Evolutionary conservation across 371 early-diverging fungal species (phyloP), one percentile per base, ranked within the genome.

Genomic region (Mortierella sp.): DNA sequence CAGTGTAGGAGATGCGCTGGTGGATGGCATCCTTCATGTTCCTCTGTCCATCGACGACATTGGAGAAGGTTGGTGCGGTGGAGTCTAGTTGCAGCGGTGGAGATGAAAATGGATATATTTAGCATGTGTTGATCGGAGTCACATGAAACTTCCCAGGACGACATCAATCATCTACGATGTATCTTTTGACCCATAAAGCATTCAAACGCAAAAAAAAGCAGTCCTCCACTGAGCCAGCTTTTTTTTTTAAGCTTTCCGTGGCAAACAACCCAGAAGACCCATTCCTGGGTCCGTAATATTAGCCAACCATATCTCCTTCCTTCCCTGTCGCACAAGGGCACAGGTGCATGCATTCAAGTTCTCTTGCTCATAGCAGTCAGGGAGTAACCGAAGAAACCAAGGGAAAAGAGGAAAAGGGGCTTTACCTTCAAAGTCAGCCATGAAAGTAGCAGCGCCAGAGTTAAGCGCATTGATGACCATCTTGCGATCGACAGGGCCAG

Each of bases 391-490:
- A n/a, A 32, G 47, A 34, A 32, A 24, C 14, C 17, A 19, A 34
- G 37, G 4, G 4, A 17, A 3, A 39, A 39, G 5, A 39, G 2
- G 5, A 3, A 39, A 39, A 39, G 17, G 11, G 39, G 1, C 17
- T 1, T 56, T 82, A 90, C 91, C 92, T 85, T 97, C 97, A 79
- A 97, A 95, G 79, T 97, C 97, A 23, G 97, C 97, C 97, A 97
- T 97, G 81, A 90, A 97, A 37, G 95, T 94, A 56, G 83, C 82
- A 30, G 97, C 93, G 6, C 93, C 95, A 14, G 94, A 90, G 85
- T 96, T 97, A 69, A 96, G 84, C 28, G 96, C 97, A 62, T 97
- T 97, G 80, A 97, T 97, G 68, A 97, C 95, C 97, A 97, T 97
- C 83, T 97, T 97, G 72, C 97, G 91, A 83, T 95, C 97, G 47